Evolutionary conservation across 2,329 filamentous ascomycete species (phyloP).

Genomic region (Penicillium sp.): DNA sequence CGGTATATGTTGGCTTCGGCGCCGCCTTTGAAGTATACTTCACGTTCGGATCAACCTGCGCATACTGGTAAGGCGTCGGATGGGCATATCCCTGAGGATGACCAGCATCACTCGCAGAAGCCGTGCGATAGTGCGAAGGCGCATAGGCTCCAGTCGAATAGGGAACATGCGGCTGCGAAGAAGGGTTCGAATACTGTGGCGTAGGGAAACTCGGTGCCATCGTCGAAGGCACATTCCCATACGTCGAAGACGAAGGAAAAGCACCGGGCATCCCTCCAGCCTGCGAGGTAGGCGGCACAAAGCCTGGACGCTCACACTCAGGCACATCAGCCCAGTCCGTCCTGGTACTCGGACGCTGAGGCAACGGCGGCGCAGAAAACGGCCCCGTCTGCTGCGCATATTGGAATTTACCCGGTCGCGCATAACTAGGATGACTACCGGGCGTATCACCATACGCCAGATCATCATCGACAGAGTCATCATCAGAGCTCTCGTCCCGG

Average conservation of each 20-base stretch:
- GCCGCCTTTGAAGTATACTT: constrained; percentile 38
- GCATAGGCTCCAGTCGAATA: constrained; percentile 22
- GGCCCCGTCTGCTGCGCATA: constrained; percentile 30
- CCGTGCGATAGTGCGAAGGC: constrained; percentile 32
- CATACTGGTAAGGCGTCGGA: constrained; percentile 39
- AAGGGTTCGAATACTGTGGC: constrained; percentile 32
- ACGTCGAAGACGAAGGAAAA: constrained; percentile 29
- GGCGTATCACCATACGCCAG: constrained; percentile 40
- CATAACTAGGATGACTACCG: constrained; percentile 37
- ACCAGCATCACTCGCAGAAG: constrained; percentile 28
- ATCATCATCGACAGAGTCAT: constrained; percentile 33
- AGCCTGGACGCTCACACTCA: constrained; percentile 43
- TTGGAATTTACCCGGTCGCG: constrained; percentile 27
- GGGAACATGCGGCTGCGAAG: neutral
- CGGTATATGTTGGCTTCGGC: constrained; percentile 24
- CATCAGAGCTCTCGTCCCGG: constrained; percentile 23
- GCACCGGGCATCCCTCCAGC: constrained; percentile 32
- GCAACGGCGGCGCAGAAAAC: constrained; percentile 2
- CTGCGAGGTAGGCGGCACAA: constrained; percentile 40
- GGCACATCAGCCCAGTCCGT: constrained; percentile 41
- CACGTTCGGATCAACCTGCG: constrained; percentile 40
- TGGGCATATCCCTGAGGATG: constrained; percentile 29
- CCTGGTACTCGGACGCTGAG: constrained; percentile 15
- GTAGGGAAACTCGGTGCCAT: constrained; percentile 24
- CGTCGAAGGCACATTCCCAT: constrained; percentile 20